These are phyloP conservation scores for Arabis hirsuta DNA, from an alignment of 345 rosid genomes.

Conservation along the genomic window DNA sequence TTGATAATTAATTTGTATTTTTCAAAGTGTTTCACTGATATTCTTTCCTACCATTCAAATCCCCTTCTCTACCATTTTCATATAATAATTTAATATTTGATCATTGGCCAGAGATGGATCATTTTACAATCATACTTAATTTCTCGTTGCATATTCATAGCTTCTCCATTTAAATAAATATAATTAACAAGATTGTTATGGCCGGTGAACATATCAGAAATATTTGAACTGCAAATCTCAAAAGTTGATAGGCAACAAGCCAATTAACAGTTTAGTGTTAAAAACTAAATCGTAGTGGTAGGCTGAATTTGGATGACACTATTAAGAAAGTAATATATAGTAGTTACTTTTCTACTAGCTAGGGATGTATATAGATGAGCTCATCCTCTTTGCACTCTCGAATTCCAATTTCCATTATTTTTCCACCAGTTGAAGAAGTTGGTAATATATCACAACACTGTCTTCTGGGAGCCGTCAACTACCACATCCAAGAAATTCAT, in stretches of 20 bases:
- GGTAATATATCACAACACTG: constrained; percentile 85
- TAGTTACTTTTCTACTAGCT: constrained; percentile 27
- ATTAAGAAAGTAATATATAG: neutral
- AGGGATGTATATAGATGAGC: constrained; percentile 56
- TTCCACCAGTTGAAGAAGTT: constrained; percentile 54
- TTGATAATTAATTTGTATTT: too few species aligned
- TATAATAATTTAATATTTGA: neutral
- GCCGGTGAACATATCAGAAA: neutral
- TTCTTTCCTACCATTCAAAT: constrained; percentile 30
- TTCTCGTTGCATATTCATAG: neutral
- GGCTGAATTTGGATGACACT: neutral
- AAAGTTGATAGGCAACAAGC: constrained; percentile 32
- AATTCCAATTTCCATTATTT: constrained; percentile 63
- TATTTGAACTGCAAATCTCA: neutral
- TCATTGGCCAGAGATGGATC: neutral
- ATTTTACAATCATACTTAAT: neutral
- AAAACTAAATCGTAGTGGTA: neutral
- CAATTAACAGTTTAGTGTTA: constrained; percentile 11
- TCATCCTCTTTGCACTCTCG: constrained; percentile 80
- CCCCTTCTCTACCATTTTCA: neutral
- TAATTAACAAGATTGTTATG: neutral
- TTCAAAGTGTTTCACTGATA: neutral
- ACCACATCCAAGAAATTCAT: neutral
- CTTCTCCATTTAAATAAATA: neutral
- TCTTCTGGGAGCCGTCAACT: constrained; percentile 83